Base-by-base conservation (phyloP, 495 filamentous ascomycete genomes). In the Talaromyces borbonicus region DNA sequence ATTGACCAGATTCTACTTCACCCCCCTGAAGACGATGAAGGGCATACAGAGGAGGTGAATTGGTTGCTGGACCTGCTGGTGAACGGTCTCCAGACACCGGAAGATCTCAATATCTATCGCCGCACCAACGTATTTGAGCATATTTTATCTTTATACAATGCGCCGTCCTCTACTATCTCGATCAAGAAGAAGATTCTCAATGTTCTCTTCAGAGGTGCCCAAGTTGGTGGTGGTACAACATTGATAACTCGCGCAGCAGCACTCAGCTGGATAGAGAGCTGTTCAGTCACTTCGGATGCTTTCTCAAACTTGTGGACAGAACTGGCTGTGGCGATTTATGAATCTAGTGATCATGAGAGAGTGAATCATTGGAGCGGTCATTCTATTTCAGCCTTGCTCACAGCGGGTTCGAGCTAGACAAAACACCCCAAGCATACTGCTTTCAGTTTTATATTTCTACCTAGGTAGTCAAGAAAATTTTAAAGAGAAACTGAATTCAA, bases 41-140 rank as follows among this genome's bases (percentile, higher is more conserved):
- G 78, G 1, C 82, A 86, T 49, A 81, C 86, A 50, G 68, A 77
- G 6, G 88, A 95, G 60, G 68, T 85, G 8, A 75, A 68, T 42
- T 98, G 92, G 90, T 72, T 94, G 1, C 62, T 97, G 15, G 73
- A 76, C n/a, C 73, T 85, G 26, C 74, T 96, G 9, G 63, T 84
- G 19, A 79, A 83, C 49, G 81, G 83, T 24, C 72, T 86, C 22
- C 74, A 78, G 19, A 81, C 77, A 7, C 49, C 68, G 27, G 56
- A 64, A 65, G 92, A 97, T 56, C 72, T 96, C 61, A 77, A 83
- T 14, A 70, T 92, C n/a, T 92, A 90, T 62, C 82, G 88, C 44
- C 80, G 79, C 40, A 76, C 83, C 31, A 80, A 82, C 37, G 72
- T 93, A 8, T 83, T 95, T 47, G 88, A 94, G 62, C 76, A 80